Base-by-base conservation (phyloP, 257 asterid species). In the Solanum lycopersicoides region DNA sequence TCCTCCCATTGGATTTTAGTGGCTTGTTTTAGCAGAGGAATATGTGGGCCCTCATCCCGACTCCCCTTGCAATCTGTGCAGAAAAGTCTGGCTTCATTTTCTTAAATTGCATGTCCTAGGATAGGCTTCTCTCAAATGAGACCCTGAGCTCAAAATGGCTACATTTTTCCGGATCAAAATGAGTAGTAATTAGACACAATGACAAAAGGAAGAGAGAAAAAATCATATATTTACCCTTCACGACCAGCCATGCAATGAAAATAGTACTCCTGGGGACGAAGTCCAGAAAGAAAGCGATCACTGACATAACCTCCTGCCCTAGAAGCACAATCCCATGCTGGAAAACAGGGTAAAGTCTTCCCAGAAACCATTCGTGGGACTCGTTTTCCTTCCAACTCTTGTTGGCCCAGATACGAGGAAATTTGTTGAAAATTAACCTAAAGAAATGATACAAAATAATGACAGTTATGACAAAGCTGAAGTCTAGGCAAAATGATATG, bases 241-340 rank as follows among this genome's bases (percentile, higher is more conserved):
- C 99, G 98, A 86, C 99, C 99, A 90, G 99, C 99, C 99, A 97
- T 97, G 95, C 99, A 97, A 89, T 97, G 99, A 90, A 97, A 97
- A 88, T 97, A 97, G 88, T 97, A 97, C 87, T 97, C 99, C 86
- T 95, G 99, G 82, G 98, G 99, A 86, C 98, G 98, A 86, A 97
- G 98, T 65, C 99, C 99, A 66, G 96, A 90, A 86, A 97, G 99
- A 90, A 97, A 97, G 37, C 99, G 96, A 91, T 97, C 99, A 63
- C 96, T 97, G 86, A 97, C 95, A 88, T 93, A 97, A 87, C 99
- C 99, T 45, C 99, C 99, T 15, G 99, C 99, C 91, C 99, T 93
- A 65, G 99, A 93, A 82, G 99, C 88, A 88, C 87, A 97, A 92
- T 97, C 98, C 99, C 99, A 97, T 63, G 99, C 98, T 65, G 98